Base-by-base conservation (phyloP, 23 red algal species). In the Gracilaria vermiculophylla region DNA sequence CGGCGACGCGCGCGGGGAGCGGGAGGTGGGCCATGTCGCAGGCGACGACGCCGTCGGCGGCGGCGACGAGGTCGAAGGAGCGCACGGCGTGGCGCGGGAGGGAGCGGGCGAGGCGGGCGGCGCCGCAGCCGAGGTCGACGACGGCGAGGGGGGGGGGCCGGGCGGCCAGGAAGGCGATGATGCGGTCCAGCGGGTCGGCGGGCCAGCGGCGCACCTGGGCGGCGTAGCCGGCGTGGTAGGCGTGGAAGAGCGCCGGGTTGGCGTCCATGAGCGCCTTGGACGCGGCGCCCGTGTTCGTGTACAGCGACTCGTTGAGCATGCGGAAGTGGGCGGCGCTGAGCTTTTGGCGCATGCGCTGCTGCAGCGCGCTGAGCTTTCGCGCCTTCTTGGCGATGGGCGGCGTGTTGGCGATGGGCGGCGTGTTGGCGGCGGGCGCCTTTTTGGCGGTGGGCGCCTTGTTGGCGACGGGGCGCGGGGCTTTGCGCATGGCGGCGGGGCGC, bases 191-290 rank as follows among this genome's bases (percentile, higher is more conserved):
- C 19, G 97, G 97, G 42, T 95, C 91, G 2, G 50, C 31, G n/a
- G 97, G 97, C 97, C 97, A 99, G 20, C 36, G 48, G 32, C 53
- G 48, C 32, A 91, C 79, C 69, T 99, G 97, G 21, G 91, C 91
- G n/a, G 64, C 41, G 71, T 94, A 99, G 20, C 97, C 97, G 15
- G 53, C n/a, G 41, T 99, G 97, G 66, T 99, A 99, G 11, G 76
- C 53, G 29, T 71, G 28, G 77, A 96, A 99, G 16, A 94, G 86
- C 24, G 89, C 77, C 4, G 92, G 97, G 24, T 95, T 87, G 2
- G 73, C 57, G n/a, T 80, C 52, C 86, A 97, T 77, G 6, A 88
- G 37, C 15, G 64, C 65, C 25, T 67, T 53, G 11, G 93, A 77
- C 20, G 70, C 28, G 33, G 82, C 82, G 36, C 92, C 92, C 21